Conservation (phyloP, 75 land plant species). For the Selaginella tamariscina region DNA sequence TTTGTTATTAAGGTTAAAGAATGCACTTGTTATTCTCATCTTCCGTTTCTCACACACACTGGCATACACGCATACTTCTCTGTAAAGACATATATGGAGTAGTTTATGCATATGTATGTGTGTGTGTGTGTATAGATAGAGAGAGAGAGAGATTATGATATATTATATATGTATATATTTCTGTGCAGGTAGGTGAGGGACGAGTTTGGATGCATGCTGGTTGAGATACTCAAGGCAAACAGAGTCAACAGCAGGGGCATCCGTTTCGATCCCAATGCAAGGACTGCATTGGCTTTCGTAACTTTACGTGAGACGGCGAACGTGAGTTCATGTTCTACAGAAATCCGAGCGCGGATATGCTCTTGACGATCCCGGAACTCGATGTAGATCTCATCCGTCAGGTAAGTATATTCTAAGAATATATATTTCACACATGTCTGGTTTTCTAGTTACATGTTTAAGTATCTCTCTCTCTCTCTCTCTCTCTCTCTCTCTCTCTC, state of each 20-base stretch:
- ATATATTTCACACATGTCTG: too few relatives aligned
- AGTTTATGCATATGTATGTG: too few relatives aligned
- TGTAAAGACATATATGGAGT: too few relatives aligned
- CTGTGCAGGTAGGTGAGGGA: conserved; percentile 44
- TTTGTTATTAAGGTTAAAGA: too few relatives aligned
- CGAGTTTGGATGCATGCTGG: conserved; percentile 52
- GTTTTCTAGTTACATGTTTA: too few relatives aligned
- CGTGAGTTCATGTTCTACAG: conserved; percentile 66
- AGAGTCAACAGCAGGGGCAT: conserved; percentile 30
- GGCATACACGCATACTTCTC: too few relatives aligned
- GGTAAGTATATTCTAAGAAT: conserved; percentile 21
- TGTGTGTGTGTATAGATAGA: too few relatives aligned
- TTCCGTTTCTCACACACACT: too few relatives aligned
- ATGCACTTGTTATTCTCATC: too few relatives aligned
- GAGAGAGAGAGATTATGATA: background rate
- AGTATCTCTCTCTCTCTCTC: too few relatives aligned
- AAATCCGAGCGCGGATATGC: conserved; percentile 45
- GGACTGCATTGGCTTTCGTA: conserved; percentile 47
- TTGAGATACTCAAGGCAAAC: conserved; percentile 28
- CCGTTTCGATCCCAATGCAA: conserved; percentile 32
- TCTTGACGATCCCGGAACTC: conserved; percentile 26
- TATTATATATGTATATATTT: background rate
- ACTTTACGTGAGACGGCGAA: conserved; percentile 44
- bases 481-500: too few relatives aligned
- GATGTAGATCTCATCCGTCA: conserved; percentile 21